Conservation (phyloP, 164 flowering plant species). For the Cinnamomum micranthum region DNA sequence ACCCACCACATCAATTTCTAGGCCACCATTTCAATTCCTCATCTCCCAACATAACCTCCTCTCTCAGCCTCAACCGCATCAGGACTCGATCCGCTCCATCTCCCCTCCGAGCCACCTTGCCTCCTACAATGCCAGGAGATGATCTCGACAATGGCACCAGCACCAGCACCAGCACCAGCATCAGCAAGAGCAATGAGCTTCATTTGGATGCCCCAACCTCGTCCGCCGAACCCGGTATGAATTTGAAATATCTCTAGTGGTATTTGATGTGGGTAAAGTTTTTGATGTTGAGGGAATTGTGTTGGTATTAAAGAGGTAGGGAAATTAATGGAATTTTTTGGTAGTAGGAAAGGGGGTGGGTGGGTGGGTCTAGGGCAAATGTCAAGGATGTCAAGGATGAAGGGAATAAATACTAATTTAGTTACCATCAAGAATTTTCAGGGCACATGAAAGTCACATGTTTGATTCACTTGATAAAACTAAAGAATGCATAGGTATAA, state of each 20-base stretch:
- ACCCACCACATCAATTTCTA: too few species aligned
- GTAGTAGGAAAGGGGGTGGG: background rate
- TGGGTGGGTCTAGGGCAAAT: background rate
- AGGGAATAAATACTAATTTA: background rate
- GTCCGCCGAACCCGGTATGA: background rate
- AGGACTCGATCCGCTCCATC: constrained; percentile 41
- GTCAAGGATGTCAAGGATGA: background rate
- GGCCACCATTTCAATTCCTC: constrained; percentile 10
- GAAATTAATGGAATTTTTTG: too few species aligned
- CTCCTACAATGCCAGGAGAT: constrained; percentile 1
- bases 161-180: background rate
- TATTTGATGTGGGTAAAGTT: background rate
- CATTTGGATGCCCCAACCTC: background rate
- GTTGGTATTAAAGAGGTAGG: background rate
- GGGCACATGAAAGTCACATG: background rate
- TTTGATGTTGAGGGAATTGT: background rate
- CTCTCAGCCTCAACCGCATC: constrained; percentile 59
- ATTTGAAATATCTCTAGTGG: background rate
- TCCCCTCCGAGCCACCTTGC: constrained; percentile 27
- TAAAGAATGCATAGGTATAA: too few species aligned
- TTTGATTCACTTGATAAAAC: too few species aligned
- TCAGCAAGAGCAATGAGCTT: background rate
- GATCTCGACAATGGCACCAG: background rate
- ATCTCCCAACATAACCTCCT: constrained; percentile 35
- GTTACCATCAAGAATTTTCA: background rate